Conservation (phyloP, 192 early-diverging fungal species). For the Rhizophagus sp. region DNA sequence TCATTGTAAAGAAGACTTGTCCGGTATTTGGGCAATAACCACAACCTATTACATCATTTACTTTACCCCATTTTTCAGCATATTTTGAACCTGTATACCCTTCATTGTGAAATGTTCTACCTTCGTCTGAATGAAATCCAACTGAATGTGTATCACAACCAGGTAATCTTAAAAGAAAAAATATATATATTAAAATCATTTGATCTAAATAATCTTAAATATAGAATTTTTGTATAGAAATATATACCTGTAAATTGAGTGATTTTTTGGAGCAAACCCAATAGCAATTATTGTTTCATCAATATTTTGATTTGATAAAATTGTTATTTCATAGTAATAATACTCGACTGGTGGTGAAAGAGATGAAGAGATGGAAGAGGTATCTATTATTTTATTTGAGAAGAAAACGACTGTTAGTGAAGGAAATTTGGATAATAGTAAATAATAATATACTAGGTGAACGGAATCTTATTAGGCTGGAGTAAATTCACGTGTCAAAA, state of each 20-base stretch:
- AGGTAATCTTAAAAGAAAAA: constrained; percentile 8
- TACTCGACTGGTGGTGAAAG: too few species aligned
- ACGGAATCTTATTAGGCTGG: too few species aligned
- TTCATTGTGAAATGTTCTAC: constrained; percentile 42
- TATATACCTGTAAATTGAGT: constrained; percentile 41
- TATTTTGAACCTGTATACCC: constrained; percentile 36
- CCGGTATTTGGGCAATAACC: too few species aligned
- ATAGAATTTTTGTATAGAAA: not conserved
- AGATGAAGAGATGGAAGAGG: too few species aligned
- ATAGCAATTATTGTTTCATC: constrained; percentile 45
- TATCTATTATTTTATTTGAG: not conserved
- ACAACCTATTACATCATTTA: constrained; percentile 26
- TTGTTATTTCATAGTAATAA: constrained; percentile 23
- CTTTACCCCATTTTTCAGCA: constrained; percentile 37
- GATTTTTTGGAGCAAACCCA: constrained; percentile 49
- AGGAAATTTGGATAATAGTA: too few species aligned
- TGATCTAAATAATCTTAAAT: not conserved
- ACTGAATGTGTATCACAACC: constrained; percentile 53
- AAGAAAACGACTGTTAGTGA: too few species aligned
- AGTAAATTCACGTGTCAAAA: too few species aligned
- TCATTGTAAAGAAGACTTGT: too few species aligned
- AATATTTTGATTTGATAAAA: constrained; percentile 27
- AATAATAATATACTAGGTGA: too few species aligned
- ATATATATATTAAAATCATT: not conserved
- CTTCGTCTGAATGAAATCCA: constrained; percentile 45